Conservation (phyloP, 305 asterid genomes). For the Solanum chacoense region DNA sequence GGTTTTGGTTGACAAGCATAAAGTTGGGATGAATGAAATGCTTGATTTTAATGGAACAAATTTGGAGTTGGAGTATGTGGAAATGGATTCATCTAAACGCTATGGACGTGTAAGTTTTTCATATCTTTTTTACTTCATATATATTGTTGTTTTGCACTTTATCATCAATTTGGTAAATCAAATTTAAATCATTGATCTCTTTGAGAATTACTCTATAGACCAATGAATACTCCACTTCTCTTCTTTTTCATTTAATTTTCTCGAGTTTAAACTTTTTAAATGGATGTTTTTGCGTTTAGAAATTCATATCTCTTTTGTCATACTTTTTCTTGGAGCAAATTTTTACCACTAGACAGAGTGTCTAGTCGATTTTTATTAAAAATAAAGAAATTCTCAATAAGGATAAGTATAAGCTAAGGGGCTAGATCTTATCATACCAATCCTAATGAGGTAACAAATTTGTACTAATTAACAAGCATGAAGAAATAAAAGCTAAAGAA, state of each 20-base stretch:
- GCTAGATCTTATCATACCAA: neutral
- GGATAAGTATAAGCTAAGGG: neutral
- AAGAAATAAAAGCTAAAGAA: too few relatives aligned
- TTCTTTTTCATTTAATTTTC: neutral
- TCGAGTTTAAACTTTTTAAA: neutral
- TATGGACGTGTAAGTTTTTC: constrained; percentile 69
- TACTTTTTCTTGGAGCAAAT: neutral
- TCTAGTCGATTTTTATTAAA: neutral
- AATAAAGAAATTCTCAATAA: too few relatives aligned
- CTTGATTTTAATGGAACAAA: constrained; percentile 24
- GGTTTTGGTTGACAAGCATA: constrained; percentile 25
- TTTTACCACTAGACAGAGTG: neutral
- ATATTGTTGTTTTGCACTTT: neutral
- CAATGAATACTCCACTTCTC: neutral
- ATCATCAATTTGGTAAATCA: neutral
- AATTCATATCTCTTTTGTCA: neutral
- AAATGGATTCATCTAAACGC: constrained; percentile 70
- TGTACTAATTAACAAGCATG: neutral
- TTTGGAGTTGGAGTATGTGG: constrained; percentile 32
- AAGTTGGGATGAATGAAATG: constrained; percentile 17
- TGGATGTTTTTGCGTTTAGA: neutral
- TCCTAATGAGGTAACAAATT: neutral
- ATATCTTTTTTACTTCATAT: neutral
- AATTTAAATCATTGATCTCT: neutral
- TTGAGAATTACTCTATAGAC: neutral